Base-by-base conservation (phyloP, 768 basidiomycete species). In the Calocybe indica region DNA sequence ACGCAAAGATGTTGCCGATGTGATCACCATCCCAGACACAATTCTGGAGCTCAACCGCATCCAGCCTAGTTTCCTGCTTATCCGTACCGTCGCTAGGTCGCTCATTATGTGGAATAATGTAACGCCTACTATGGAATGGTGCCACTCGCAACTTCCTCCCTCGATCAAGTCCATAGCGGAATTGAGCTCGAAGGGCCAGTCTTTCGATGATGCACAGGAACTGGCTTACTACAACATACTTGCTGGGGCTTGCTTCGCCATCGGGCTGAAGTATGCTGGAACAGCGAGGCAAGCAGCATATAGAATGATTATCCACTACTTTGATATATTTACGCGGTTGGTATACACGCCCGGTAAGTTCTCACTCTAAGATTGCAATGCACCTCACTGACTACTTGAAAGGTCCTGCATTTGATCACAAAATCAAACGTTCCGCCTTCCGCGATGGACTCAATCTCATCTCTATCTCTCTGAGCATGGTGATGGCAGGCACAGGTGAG, bases 401-500 rank as follows among this genome's bases (percentile, higher is more conserved):
- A 91, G 92, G 82, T 1, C 73, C 81, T 33, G 76, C 85, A 0
- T 95, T 92, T 55, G 92, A 96, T 59, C 83, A 86, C 50, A 86
- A 85, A 58, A 92, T 97, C 61, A 86, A 88, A 57, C 83, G 93
- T 2, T 83, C 87, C 5, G 86, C 92, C 3, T 79, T 94, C 15
- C 78, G 93, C 9, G 90, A 92, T 56, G 91, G 90, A 3, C 71
- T 97, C 33, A 94, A 89, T 58, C 69, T 94, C 36, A 86, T 98
- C 46, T 87, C 90, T 0, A 75, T 96, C 33, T 75, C 93, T 1
- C 68, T 96, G 31, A 83, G 88, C 59, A 87, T 95, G 78, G 87
- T 98, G 37, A 95, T 98, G 91, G 92, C 95, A 1, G 96, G 96
- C 7, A 95, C 93, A 0, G 96, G 96, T 3, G 93, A 98, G 63